Base-by-base conservation (phyloP, 1,139 yeast species). In the Candida tetrigidarum region DNA sequence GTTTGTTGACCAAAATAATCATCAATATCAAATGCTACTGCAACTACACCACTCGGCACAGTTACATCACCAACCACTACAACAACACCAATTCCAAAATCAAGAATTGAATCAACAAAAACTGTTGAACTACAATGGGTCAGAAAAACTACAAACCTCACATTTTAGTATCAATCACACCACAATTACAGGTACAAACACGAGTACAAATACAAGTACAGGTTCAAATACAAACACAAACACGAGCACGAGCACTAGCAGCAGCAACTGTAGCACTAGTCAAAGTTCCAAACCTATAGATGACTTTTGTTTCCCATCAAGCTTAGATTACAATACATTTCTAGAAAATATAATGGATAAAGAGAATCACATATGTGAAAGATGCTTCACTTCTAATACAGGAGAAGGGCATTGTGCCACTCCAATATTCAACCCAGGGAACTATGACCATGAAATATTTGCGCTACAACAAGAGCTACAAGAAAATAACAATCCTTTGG, bases 1-100 rank as follows among this genome's bases (percentile, higher is more conserved):
- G 2, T 39, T 45, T 36, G 42, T 43, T 10, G 53, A 47, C 9
- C 47, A 48, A n/a, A 23, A 32, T 19, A 32, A 32, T 10, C 46
- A 37, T 5, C 34, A 30, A 18, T 7, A 16, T 9, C 36, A 19
- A 32, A 28, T 28, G 12, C 15, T 6, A 4, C 32, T 14, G 32
- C 16, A 28, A 28, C 15, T 14, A 28, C 32, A 28, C 10, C 32
- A 28, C 9, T 12, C 18, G 15, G 15, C n/a, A 19, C 36, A 32
- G 10, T n/a, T 30, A 18, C 36, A 32, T 18, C 36, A 32, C 4
- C 25, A 32, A 32, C 15, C 25, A 18, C 36, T 14, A 3, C 36
- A 11, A 4, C 36, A 32, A n/a, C 25, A 10, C 36, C 36, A 32
- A 19, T n/a, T 18, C 12, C 36, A n/a, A 5, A 23, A 32, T n/a